phyloP scores from a whole-genome alignment of 2,329 filamentous ascomycete genomes.

The Ceratocystis variospora region DNA sequence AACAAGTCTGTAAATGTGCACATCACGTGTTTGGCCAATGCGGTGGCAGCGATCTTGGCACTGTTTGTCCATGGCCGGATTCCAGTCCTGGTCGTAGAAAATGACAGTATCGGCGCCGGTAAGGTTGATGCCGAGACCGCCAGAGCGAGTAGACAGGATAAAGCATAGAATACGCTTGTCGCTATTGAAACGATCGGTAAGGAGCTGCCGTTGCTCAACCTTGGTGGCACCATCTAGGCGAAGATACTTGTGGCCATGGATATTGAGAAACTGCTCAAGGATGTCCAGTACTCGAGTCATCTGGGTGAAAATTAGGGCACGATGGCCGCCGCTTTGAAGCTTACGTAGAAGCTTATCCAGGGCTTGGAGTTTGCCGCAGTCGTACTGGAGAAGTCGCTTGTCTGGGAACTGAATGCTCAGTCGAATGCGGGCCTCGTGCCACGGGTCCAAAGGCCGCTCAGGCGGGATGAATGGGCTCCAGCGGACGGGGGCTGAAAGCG shows the following conservation, averaged over 20 bases:
- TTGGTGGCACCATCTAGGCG: slow-evolving; percentile 94
- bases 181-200: slow-evolving; percentile 94
- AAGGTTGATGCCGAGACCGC: slow-evolving; percentile 88
- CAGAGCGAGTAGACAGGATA: slow-evolving; percentile 87
- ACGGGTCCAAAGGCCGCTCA: slow-evolving; percentile 55
- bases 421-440: slow-evolving; percentile 85
- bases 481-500: slow-evolving; percentile 41
- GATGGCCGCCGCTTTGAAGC: slow-evolving; percentile 78
- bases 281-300: slow-evolving; percentile 99
- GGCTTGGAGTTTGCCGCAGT: slow-evolving; percentile 90
- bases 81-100: slow-evolving; percentile 99
- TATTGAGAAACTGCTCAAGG: slow-evolving; percentile 92
- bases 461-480: slow-evolving; percentile 45
- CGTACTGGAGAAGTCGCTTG: slow-evolving; percentile 88
- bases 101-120: slow-evolving; percentile 96
- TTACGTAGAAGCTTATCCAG: slow-evolving; percentile 75
- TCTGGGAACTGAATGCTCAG: slow-evolving; percentile 94
- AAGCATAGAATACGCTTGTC: slow-evolving; percentile 87
- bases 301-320: slow-evolving; percentile 94
- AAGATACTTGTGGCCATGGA: slow-evolving; percentile 92
- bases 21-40: slow-evolving; percentile 92
- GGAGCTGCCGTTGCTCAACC: slow-evolving; percentile 84
- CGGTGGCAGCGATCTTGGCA: slow-evolving; percentile 95
- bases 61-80: slow-evolving; percentile 98
- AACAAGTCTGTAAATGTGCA: slow-evolving; percentile 91